A percentile compares a stretch with the other conserved stretches of the same genome.
phyloP scores from a whole-genome alignment of 2,329 filamentous ascomycete genomes.

The Cladosporium sp. region DNA sequence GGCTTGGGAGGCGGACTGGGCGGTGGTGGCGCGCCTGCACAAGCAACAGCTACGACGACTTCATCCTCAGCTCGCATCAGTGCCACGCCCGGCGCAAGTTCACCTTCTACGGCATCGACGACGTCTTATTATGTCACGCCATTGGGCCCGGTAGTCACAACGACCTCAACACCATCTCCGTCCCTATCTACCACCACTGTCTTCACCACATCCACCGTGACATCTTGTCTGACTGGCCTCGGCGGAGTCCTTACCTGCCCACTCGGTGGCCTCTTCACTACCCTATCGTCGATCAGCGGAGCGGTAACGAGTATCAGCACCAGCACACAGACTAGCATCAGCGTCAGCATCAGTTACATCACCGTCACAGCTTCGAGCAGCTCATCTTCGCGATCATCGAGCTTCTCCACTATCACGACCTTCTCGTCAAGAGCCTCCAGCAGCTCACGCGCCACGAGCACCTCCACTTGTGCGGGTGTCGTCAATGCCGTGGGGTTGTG shows the following conservation, averaged over 20 bases:
- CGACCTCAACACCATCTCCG: constrained; percentile 13
- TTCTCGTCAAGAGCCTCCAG: background rate
- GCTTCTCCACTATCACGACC: background rate
- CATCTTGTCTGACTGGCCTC: constrained; percentile 19
- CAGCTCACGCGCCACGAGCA: background rate
- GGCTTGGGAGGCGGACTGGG: background rate
- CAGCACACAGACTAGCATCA: background rate
- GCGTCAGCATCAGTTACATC: background rate
- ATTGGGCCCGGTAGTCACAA: background rate
- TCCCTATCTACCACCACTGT: constrained; percentile 21
- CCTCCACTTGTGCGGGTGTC: background rate
- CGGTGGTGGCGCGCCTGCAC: background rate
- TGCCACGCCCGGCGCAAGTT: background rate
- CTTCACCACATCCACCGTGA: constrained; percentile 21
- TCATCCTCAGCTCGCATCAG: background rate
- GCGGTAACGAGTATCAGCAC: constrained; percentile 11
- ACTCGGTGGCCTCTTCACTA: constrained; percentile 14
- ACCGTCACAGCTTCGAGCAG: background rate
- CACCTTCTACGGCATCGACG: background rate
- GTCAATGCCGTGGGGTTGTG: background rate
- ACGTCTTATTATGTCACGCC: background rate
- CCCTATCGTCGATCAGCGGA: constrained; percentile 2
- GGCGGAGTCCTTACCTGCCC: constrained; percentile 16
- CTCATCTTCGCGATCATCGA: background rate
- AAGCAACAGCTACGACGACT: background rate